Evolutionary conservation across 2,329 filamentous ascomycete genomes (phyloP).

Genomic region (Thielaviopsis punctulata): DNA sequence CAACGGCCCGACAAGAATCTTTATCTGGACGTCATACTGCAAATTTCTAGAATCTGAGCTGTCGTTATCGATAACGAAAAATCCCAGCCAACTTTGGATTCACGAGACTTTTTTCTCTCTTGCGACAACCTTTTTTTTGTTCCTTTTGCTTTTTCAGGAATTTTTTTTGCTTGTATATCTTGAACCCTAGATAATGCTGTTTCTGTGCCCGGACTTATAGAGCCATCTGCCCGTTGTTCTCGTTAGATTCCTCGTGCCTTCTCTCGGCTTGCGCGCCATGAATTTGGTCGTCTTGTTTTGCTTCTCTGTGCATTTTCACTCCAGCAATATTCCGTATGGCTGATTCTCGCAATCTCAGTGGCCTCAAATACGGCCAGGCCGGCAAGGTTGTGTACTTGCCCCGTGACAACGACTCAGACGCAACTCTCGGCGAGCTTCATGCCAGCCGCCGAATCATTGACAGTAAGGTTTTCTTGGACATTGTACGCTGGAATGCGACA

Average conservation of each 20-base stretch:
- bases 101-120: not conserved
- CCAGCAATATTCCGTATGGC: conserved; percentile 7
- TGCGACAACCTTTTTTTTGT: not conserved
- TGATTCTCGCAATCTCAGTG: conserved; percentile 6
- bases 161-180: too few relatives aligned
- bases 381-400: conserved; percentile 9
- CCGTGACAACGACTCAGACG: not conserved
- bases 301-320: conserved; percentile 3
- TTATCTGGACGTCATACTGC: not conserved
- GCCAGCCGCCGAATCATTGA: conserved; percentile 1
- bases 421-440: conserved; percentile 2
- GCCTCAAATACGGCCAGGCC: conserved; percentile 10
- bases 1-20: not conserved
- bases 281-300: conserved; percentile 1
- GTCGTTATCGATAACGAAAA: not conserved
- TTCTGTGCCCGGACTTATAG: not conserved
- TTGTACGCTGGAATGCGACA: not conserved
- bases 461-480: not conserved
- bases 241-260: not conserved
- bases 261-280: conserved; percentile 7
- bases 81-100: not conserved
- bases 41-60: not conserved
- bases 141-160: not conserved
- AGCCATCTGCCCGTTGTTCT: not conserved
- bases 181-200: not conserved